Evolutionary conservation across 768 basidiomycete species (phyloP).

Genomic region (Hygrophoropsis aurantiaca): DNA sequence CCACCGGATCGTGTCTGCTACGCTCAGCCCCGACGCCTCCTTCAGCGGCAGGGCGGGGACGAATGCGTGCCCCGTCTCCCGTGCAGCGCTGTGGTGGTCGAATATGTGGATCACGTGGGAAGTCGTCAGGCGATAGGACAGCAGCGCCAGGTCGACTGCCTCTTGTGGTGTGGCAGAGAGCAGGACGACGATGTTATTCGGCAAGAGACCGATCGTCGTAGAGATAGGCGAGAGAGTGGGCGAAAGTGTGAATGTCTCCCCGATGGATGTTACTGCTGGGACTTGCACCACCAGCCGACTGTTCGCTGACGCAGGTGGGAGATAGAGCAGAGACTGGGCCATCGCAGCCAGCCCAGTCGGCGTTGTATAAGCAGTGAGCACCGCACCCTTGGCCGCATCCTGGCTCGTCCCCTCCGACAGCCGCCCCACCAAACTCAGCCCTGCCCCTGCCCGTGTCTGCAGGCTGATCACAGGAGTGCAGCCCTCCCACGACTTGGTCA

Average conservation of each 20-base stretch:
- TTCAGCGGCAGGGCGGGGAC: slow-evolving; percentile 36
- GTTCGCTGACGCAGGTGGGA: slow-evolving; percentile 60
- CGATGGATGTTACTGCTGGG: slow-evolving; percentile 67
- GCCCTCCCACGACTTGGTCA: slow-evolving; percentile 63
- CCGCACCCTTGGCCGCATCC: slow-evolving; percentile 55
- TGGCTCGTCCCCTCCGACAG: slow-evolving; percentile 78
- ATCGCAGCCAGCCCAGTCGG: slow-evolving; percentile 82
- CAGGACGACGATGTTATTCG: slow-evolving; percentile 67
- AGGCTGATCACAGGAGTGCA: slow-evolving; percentile 61
- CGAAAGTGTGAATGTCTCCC: slow-evolving; percentile 66
- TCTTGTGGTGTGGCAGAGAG: slow-evolving; percentile 86
- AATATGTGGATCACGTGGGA: slow-evolving; percentile 87
- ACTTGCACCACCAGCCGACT: slow-evolving; percentile 83
- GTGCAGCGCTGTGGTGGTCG: slow-evolving; percentile 77
- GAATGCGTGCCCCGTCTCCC: slow-evolving; percentile 68
- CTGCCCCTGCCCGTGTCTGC: slow-evolving; percentile 85
- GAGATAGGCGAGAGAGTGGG: slow-evolving; percentile 75
- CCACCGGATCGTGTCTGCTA: slow-evolving; percentile 50
- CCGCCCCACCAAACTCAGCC: slow-evolving; percentile 74
- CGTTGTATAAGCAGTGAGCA: slow-evolving; percentile 80
- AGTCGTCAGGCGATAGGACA: slow-evolving; percentile 68
- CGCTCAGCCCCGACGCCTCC: slow-evolving; percentile 24
- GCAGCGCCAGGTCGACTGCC: slow-evolving; percentile 69
- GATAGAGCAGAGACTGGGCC: slow-evolving; percentile 71
- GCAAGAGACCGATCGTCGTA: slow-evolving; percentile 57